Percentiles rank a stretch among this genome's conserved stretches.
Evolutionary conservation across 1,284 basidiomycete species (phyloP).

Genomic region (Rhodotorula mucilaginosa): DNA sequence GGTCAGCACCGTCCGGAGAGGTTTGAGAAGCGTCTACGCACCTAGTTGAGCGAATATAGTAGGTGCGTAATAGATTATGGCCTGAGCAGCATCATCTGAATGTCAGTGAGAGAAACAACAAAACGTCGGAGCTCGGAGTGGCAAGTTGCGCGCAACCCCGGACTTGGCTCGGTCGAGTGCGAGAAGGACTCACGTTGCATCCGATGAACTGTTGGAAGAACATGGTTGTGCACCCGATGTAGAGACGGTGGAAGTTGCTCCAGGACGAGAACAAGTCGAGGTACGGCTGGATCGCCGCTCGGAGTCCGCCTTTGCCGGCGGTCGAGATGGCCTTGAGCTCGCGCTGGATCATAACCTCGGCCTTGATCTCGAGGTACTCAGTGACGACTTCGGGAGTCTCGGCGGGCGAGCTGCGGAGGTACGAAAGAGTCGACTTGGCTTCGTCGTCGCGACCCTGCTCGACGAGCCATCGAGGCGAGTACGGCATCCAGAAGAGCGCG

Average conservation of each 20-base stretch:
- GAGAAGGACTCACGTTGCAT: constrained; percentile 37
- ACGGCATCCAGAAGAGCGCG: constrained; percentile 54
- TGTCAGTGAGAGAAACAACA: no score
- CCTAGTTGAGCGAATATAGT: constrained; percentile 22
- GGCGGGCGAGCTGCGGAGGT: constrained; percentile 20
- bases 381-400: constrained; percentile 9
- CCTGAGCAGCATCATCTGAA: no score
- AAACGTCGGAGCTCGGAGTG: no score
- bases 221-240: constrained; percentile 27
- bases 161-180: no score
- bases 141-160: no score
- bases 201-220: constrained; percentile 45
- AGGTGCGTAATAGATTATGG: neutral
- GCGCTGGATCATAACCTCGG: constrained; percentile 3
- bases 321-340: neutral
- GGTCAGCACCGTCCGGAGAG: neutral
- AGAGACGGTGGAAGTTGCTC: neutral
- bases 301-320: neutral
- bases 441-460: constrained; percentile 26
- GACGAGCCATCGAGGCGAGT: constrained; percentile 56
- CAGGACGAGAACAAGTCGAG: neutral
- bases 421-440: constrained; percentile 18
- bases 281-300: neutral
- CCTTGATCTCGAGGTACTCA: constrained; percentile 10
- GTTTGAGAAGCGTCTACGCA: neutral